Percentiles rank a stretch among this genome's conserved stretches.
Conservation (phyloP, 441 rosid species). For the Erysimum cheiri region DNA sequence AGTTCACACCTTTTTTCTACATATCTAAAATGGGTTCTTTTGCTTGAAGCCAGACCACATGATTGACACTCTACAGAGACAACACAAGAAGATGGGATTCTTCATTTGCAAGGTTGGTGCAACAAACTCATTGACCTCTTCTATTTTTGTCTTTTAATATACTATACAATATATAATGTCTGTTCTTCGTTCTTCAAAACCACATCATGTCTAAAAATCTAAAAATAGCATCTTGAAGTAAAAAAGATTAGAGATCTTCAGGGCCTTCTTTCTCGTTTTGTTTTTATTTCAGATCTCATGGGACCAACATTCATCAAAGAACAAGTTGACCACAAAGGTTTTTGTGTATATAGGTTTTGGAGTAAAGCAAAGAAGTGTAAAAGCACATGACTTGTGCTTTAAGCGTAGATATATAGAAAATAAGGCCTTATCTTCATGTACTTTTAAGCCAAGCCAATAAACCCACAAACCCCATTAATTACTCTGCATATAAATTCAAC, state of each 20-base stretch:
- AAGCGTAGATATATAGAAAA: constrained; percentile 75
- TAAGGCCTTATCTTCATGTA: constrained; percentile 58
- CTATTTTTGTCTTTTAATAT: constrained; percentile 9
- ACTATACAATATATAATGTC: constrained; percentile 8
- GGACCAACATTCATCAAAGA: constrained; percentile 48
- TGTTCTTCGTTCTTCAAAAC: background rate
- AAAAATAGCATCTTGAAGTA: constrained; percentile 31
- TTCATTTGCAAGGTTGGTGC: constrained; percentile 47
- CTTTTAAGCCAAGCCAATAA: constrained; percentile 95
- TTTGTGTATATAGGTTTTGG: constrained; percentile 57
- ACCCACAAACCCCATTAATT: constrained; percentile 54
- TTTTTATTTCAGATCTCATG: constrained; percentile 29
- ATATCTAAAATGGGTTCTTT: constrained; percentile 48
- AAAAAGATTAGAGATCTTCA: constrained; percentile 1
- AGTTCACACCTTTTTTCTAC: constrained; percentile 10
- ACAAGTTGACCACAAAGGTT: constrained; percentile 51
- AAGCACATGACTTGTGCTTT: constrained; percentile 80
- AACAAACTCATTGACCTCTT: constrained; percentile 46
- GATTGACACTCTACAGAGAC: constrained; percentile 44
- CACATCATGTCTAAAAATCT: constrained; percentile 18
- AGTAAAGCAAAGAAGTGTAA: constrained; percentile 86
- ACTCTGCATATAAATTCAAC: constrained; percentile 62
- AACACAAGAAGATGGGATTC: constrained; percentile 35
- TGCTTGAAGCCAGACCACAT: constrained; percentile 54
- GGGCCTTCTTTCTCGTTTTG: constrained; percentile 28